A percentile compares a stretch with the other conserved stretches of the same genome.
phyloP scores from a whole-genome alignment of 805 yeast species.

The Candida oleophila region DNA sequence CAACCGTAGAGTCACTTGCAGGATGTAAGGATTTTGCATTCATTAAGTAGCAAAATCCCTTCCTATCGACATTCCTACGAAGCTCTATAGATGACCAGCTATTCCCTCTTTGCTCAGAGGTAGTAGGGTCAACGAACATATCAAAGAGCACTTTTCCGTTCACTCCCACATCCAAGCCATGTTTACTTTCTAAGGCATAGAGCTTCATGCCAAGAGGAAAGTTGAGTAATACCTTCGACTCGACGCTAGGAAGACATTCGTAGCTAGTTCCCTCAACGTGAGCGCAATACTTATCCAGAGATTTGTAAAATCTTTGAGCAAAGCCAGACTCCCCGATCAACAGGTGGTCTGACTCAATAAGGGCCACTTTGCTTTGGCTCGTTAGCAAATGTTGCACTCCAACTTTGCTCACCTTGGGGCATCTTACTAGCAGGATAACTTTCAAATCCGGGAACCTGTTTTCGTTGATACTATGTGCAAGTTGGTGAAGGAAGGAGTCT shows the following conservation, averaged over 20 bases:
- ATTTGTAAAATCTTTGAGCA: not conserved
- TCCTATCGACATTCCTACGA: slow-evolving; percentile 8
- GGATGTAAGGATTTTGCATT: not conserved
- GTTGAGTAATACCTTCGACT: slow-evolving; percentile 12
- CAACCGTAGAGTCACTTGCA: too few relatives aligned
- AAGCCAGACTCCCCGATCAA: slow-evolving; percentile 5
- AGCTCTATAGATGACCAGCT: slow-evolving; percentile 16
- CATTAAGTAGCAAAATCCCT: slow-evolving; percentile 8
- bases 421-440: slow-evolving; percentile 21
- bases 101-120: not conserved
- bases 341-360: slow-evolving; percentile 15
- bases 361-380: not conserved
- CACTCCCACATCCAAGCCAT: not conserved
- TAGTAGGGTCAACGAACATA: slow-evolving; percentile 14
- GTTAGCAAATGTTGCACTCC: slow-evolving; percentile 11
- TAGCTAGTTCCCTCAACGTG: slow-evolving; percentile 24
- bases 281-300: not conserved
- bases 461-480: slow-evolving; percentile 17
- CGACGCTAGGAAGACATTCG: slow-evolving; percentile 13
- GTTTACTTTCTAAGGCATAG: slow-evolving; percentile 9
- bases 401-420: slow-evolving; percentile 14
- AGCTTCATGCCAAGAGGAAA: slow-evolving; percentile 26
- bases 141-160: slow-evolving; percentile 10
- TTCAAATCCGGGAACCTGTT: slow-evolving; percentile 18
- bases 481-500: slow-evolving; percentile 28